Evolutionary conservation across 1,139 yeast genomes (phyloP).

Genomic region (Suhomyces bribrorum): DNA sequence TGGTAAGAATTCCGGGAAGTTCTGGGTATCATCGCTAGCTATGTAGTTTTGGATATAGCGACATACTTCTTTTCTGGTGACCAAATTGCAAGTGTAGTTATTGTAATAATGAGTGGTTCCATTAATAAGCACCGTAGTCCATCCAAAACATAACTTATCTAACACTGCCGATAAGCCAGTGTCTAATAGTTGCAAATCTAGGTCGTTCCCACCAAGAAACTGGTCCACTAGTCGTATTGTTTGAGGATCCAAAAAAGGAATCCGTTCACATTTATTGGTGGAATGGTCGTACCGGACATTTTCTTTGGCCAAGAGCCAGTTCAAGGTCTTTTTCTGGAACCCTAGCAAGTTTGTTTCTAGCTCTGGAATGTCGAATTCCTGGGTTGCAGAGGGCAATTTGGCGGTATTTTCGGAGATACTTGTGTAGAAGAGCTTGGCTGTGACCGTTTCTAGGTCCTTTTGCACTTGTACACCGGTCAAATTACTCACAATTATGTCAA

Average conservation of each 20-base stretch:
- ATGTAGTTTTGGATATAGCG: slow-evolving; percentile 27
- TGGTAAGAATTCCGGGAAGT: slow-evolving; percentile 25
- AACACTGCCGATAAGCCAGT: slow-evolving; percentile 23
- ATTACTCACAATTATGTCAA: slow-evolving; percentile 10
- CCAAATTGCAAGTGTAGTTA: slow-evolving; percentile 48
- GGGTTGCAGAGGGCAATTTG: slow-evolving; percentile 20
- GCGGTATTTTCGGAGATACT: slow-evolving; percentile 36
- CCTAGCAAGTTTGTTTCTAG: slow-evolving; percentile 50
- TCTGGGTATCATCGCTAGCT: slow-evolving; percentile 14
- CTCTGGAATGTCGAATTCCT: slow-evolving; percentile 43
- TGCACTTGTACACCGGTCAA: too few relatives aligned
- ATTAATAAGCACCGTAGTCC: slow-evolving; percentile 36
- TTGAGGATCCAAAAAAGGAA: slow-evolving; percentile 19
- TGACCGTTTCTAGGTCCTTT: slow-evolving; percentile 1
- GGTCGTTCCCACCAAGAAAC: slow-evolving; percentile 8
- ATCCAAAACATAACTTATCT: slow-evolving; percentile 52
- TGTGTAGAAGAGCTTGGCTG: slow-evolving; percentile 31
- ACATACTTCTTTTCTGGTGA: slow-evolving; percentile 33
- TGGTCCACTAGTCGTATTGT: slow-evolving; percentile 11
- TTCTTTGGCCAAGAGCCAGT: slow-evolving; percentile 66
- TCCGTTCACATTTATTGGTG: slow-evolving; percentile 23
- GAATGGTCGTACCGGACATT: slow-evolving; percentile 43
- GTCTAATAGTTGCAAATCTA: slow-evolving; percentile 14
- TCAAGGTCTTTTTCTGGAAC: slow-evolving; percentile 64
- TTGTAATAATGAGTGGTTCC: slow-evolving; percentile 45